A percentile compares a stretch with the other conserved stretches of the same genome.
These are phyloP conservation scores for Penicillium verrucosum DNA, from an alignment of 2,329 filamentous ascomycete genomes.

Conservation along the genomic window DNA sequence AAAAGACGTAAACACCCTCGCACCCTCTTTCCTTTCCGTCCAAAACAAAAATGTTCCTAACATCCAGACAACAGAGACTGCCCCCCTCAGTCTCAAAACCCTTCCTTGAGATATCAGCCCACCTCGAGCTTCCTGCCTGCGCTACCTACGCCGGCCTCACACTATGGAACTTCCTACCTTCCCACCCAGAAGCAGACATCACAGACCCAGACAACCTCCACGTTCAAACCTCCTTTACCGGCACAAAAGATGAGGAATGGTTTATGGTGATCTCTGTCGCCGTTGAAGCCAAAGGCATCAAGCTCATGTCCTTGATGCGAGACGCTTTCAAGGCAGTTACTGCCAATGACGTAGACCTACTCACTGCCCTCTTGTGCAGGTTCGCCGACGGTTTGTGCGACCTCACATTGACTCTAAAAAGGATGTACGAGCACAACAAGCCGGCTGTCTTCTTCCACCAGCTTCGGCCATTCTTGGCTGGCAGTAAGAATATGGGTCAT, in stretches of 20 bases:
- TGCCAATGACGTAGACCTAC: conserved; percentile 33
- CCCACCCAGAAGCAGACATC: conserved; percentile 26
- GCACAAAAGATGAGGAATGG: conserved; percentile 43
- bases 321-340: conserved; percentile 47
- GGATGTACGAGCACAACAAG: conserved; percentile 52
- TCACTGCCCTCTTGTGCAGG: conserved; percentile 40
- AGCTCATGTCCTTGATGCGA: conserved; percentile 46
- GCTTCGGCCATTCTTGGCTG: conserved; percentile 52
- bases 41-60: neutral
- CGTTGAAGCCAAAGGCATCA: conserved; percentile 51
- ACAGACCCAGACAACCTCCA: conserved; percentile 38
- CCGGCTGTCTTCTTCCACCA: conserved; percentile 52
- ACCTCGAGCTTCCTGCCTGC: conserved; percentile 40
- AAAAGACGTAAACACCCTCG: conserved; percentile 54
- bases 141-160: conserved; percentile 45
- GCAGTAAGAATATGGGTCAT: conserved; percentile 53
- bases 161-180: conserved; percentile 40
- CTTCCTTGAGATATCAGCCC: conserved; percentile 36
- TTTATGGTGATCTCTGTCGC: conserved; percentile 54
- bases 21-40: neutral
- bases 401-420: conserved; percentile 42
- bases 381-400: conserved; percentile 45
- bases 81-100: conserved; percentile 38
- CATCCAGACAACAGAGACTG: conserved; percentile 27
- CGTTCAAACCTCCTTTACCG: conserved; percentile 37